phyloP scores from a whole-genome alignment of 345 rosid genomes.

The Citrus maxima region DNA sequence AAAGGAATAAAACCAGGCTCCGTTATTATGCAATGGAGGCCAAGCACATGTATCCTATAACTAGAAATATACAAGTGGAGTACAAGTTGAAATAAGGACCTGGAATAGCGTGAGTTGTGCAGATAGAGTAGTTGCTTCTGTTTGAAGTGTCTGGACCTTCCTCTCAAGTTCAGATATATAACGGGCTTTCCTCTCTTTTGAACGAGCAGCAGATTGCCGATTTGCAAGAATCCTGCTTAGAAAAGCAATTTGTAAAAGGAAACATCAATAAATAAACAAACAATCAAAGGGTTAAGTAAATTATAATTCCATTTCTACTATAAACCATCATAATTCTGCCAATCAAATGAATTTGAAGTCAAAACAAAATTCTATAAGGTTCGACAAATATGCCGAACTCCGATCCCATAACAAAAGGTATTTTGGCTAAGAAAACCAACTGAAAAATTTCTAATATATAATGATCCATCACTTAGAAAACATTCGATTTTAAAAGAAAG shows the following conservation, averaged over 20 bases:
- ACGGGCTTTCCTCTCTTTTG: slow-evolving; percentile 84
- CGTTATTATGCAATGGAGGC: not conserved
- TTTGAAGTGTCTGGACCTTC: slow-evolving; percentile 83
- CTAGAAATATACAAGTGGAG: not conserved
- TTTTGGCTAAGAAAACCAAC: not conserved
- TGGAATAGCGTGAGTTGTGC: slow-evolving; percentile 83
- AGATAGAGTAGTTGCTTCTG: slow-evolving; percentile 89
- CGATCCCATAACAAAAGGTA: not conserved
- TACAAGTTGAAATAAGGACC: slow-evolving; percentile 32
- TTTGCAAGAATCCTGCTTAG: slow-evolving; percentile 75
- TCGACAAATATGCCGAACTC: not conserved
- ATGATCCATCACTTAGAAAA: not conserved
- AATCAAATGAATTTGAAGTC: not conserved
- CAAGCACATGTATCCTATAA: not conserved
- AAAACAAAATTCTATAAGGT: not conserved
- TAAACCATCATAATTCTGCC: not conserved
- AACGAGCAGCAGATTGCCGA: slow-evolving; percentile 90
- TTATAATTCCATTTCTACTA: not conserved
- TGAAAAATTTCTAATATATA: not conserved
- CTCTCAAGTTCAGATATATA: slow-evolving; percentile 79
- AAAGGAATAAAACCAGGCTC: not conserved
- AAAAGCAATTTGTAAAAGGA: not conserved
- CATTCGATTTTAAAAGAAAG: not conserved
- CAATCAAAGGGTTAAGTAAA: not conserved
- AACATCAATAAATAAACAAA: not conserved